Evolutionary conservation across 2,329 filamentous ascomycete species (phyloP).

Genomic region (Penicillium hordei): DNA sequence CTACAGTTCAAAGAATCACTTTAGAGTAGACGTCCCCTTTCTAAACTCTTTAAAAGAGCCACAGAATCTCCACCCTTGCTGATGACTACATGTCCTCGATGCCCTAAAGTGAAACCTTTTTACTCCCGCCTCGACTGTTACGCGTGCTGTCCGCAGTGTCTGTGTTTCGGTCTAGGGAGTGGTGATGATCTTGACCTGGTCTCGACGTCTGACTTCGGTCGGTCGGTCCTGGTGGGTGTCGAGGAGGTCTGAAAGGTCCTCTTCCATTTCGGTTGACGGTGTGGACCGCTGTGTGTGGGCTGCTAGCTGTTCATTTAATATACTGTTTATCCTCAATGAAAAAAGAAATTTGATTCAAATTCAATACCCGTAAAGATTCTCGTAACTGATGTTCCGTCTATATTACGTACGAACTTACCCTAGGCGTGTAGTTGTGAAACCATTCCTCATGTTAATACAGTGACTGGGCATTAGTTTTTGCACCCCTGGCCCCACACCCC

Average conservation of each 20-base stretch:
- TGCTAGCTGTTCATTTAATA: neutral
- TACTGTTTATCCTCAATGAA: no score
- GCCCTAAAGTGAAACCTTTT: slow-evolving; percentile 81
- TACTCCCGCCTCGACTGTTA: slow-evolving; percentile 47
- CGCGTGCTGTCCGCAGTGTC: slow-evolving; percentile 36
- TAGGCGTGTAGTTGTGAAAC: no score
- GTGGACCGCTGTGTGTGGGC: neutral
- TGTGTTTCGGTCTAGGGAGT: slow-evolving; percentile 69
- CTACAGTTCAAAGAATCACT: slow-evolving; percentile 75
- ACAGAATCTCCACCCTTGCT: slow-evolving; percentile 91
- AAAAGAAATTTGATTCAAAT: neutral
- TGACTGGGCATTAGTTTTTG: no score
- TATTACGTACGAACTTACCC: no score
- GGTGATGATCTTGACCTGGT: slow-evolving; percentile 92
- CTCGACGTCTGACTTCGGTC: slow-evolving; percentile 72
- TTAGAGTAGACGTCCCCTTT: slow-evolving; percentile 93
- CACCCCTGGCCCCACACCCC: no score
- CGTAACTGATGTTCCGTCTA: no score
- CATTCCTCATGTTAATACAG: no score
- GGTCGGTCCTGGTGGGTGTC: slow-evolving; percentile 73
- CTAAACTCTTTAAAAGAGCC: slow-evolving; percentile 90
- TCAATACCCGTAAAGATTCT: neutral
- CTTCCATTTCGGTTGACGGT: slow-evolving; percentile 50
- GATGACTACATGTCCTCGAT: slow-evolving; percentile 85
- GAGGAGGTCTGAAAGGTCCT: slow-evolving; percentile 86